Evolutionary conservation across 306 rosid genomes (phyloP).

Genomic region (Castanospermum australe): DNA sequence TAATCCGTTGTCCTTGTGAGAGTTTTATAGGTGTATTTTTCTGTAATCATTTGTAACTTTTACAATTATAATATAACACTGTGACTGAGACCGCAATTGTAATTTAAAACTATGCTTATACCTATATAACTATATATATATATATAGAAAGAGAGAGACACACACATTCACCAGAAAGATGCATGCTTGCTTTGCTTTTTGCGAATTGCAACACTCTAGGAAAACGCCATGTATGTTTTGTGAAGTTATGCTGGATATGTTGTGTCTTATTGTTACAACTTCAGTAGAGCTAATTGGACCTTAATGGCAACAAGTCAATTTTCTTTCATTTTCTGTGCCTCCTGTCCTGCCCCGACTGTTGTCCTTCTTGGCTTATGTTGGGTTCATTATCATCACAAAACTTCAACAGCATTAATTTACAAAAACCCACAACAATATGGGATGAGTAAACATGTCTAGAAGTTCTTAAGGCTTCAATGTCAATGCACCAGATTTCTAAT

Average conservation of each 20-base stretch:
- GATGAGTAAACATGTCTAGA: not conserved
- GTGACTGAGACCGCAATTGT: too few relatives aligned
- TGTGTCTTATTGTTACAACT: conserved; percentile 1
- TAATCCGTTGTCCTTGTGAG: too few relatives aligned
- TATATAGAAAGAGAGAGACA: too few relatives aligned
- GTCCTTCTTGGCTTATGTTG: not conserved
- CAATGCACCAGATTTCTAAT: too few relatives aligned
- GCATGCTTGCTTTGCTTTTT: not conserved
- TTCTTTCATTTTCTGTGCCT: not conserved
- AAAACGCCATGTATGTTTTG: not conserved
- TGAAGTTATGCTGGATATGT: not conserved
- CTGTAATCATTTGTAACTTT: too few relatives aligned
- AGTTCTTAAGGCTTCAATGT: not conserved
- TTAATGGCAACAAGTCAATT: not conserved
- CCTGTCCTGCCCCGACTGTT: not conserved
- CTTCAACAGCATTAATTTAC: not conserved
- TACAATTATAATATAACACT: too few relatives aligned
- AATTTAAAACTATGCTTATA: too few relatives aligned
- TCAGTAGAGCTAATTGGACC: not conserved
- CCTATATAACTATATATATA: too few relatives aligned
- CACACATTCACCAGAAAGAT: not conserved
- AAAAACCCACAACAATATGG: not conserved
- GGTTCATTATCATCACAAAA: not conserved
- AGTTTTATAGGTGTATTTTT: too few relatives aligned
- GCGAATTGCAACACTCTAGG: not conserved